These are phyloP conservation scores for Lactarius tabidus DNA, from an alignment of 768 basidiomycete species.

Conservation along the genomic window DNA sequence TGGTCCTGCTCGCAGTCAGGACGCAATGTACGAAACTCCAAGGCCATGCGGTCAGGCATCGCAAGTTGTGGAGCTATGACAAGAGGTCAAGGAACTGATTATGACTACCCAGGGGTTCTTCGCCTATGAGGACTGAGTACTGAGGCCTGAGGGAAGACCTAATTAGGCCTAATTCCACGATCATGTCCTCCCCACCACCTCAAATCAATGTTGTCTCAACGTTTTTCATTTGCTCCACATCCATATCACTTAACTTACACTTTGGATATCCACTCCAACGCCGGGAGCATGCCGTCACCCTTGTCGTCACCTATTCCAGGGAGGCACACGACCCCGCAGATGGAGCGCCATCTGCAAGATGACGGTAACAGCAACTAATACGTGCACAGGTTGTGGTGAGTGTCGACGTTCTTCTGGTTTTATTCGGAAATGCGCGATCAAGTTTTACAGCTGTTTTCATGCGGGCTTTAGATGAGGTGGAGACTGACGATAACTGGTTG, in stretches of 20 bases:
- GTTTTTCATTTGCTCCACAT: not conserved
- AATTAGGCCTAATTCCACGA: not conserved
- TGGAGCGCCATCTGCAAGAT: not conserved
- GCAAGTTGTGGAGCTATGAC: slow-evolving; percentile 2
- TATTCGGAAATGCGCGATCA: slow-evolving; percentile 9
- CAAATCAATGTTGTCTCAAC: not conserved
- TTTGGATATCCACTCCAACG: not conserved
- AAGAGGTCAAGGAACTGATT: not conserved
- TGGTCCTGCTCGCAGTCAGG: not conserved
- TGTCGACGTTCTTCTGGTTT: not conserved
- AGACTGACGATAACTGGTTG: not conserved
- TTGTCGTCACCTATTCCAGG: not conserved
- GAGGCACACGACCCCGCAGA: not conserved
- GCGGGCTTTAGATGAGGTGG: not conserved
- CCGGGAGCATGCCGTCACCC: not conserved
- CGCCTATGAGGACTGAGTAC: too few relatives aligned
- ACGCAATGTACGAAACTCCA: not conserved
- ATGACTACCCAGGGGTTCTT: not conserved
- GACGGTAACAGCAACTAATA: not conserved
- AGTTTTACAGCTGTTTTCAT: not conserved
- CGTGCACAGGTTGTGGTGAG: slow-evolving; percentile 3
- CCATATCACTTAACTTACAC: too few relatives aligned
- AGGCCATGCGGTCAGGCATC: not conserved
- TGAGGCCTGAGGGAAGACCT: too few relatives aligned
- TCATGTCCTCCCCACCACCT: not conserved